These are phyloP conservation scores for Phyllostachys edulis DNA, from an alignment of 176 grass and related monocot genomes.

Conservation along the genomic window DNA sequence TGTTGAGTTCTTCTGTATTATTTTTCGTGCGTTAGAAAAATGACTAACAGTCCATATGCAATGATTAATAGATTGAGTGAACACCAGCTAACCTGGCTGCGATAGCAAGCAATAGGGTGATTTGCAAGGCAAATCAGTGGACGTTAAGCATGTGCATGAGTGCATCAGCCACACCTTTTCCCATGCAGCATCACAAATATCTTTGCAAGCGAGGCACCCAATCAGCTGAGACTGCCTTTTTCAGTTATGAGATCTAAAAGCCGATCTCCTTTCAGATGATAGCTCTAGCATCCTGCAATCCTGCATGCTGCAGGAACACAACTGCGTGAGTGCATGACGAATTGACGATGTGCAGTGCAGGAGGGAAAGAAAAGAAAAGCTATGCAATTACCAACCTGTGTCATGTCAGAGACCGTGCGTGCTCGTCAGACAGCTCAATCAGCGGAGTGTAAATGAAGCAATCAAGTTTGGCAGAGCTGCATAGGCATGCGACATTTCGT, in stretches of 20 bases:
- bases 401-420: background rate
- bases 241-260: slow-evolving; percentile 21
- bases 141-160: slow-evolving; percentile 5
- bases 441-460: slow-evolving; percentile 18
- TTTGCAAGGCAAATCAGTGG: background rate
- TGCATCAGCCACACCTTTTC: background rate
- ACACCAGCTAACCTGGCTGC: background rate
- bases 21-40: background rate
- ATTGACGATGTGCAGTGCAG: slow-evolving; percentile 6
- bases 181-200: background rate
- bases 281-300: background rate
- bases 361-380: background rate
- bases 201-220: background rate
- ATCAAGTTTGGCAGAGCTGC: slow-evolving; percentile 6
- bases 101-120: background rate
- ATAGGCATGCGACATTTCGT: background rate
- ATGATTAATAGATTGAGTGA: slow-evolving; percentile 14
- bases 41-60: background rate
- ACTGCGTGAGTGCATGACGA: background rate
- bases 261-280: slow-evolving; percentile 24
- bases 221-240: slow-evolving; percentile 26
- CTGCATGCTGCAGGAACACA: background rate
- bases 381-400: slow-evolving; percentile 22
- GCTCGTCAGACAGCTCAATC: background rate
- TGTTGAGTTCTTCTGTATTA: background rate